phyloP scores from a whole-genome alignment of 768 basidiomycete genomes.

The Fibroporia radiculosa region DNA sequence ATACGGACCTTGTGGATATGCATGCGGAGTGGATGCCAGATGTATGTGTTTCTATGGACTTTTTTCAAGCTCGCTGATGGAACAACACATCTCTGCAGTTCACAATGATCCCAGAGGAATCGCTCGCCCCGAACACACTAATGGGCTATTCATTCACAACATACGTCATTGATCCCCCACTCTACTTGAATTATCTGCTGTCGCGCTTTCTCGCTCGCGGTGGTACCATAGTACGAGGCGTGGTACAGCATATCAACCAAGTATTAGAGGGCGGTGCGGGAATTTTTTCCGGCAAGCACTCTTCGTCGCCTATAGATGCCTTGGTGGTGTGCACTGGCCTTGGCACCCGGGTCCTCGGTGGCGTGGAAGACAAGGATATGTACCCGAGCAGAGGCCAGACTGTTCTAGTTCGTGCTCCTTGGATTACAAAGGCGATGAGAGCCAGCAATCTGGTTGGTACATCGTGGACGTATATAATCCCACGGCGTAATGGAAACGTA shows the following conservation, averaged over 20 bases:
- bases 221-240: conserved; percentile 51
- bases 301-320: conserved; percentile 31
- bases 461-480: conserved; percentile 56
- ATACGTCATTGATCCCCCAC: conserved; percentile 56
- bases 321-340: conserved; percentile 68
- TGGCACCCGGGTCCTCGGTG: conserved; percentile 43
- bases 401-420: conserved; percentile 37
- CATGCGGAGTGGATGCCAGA: conserved; percentile 26
- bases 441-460: conserved; percentile 31
- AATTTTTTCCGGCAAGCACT: conserved; percentile 13
- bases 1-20: conserved; percentile 30
- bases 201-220: conserved; percentile 50
- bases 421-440: conserved; percentile 45
- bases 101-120: conserved; percentile 30
- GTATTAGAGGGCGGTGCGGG: conserved; percentile 51
- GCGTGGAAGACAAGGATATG: conserved; percentile 41
- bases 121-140: conserved; percentile 34
- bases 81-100: conserved; percentile 26
- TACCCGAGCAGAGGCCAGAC: conserved; percentile 43
- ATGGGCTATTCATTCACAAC: conserved; percentile 58
- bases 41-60: conserved; percentile 14
- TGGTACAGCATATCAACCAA: conserved; percentile 63
- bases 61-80: conserved; percentile 10
- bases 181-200: conserved; percentile 59
- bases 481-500: conserved; percentile 48